Base-by-base conservation (phyloP, 106 monocot genomes). In the Platanthera zijinensis region DNA sequence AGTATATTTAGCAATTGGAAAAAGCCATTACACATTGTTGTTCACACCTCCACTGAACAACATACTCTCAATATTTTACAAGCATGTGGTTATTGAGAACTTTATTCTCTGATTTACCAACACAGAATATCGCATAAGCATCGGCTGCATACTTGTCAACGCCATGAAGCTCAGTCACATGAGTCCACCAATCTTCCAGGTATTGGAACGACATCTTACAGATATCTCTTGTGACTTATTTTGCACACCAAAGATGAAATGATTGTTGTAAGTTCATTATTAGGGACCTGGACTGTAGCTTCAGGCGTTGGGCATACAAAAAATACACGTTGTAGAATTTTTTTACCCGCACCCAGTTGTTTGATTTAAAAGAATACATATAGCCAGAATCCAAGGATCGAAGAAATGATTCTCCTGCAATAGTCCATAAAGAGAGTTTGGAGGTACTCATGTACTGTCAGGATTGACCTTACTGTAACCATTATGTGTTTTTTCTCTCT, bases 101-200 rank as follows among this genome's bases (percentile, higher is more conserved):
- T 19, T 85, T 82, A 17, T 80, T 78, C 10, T 79, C 78, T 21
- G 82, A 73, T 68, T 73, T 87, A 6, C 90, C 90, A 10, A 46
- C 80, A 78, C 87, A 87, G 30, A 87, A 90, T 75, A 87, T 90
- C 1, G 90, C 90, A 74, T 90, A 87, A 8, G 90, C 90, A 90
- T 90, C 90, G 64, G 87, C 90, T 6, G 87, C 90, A 76, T 90
- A 83, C 89, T 89, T 89, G 75, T 82, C 84, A 80, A 89, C 52
- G 21, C 89, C 90, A 83, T 75, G 82, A 71, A 90, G 90, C 54
- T 82, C 62, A 47, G 84, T 87, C 50, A 87, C 82, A 32, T 90
- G 80, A 73, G 90, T 90, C 90, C 90, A 90, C 13, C 82, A 66
- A 30, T 50, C 21, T n/a, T 47, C 19, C 25, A 90, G 17, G 51